Percentiles rank a stretch among this genome's conserved stretches.
These are phyloP conservation scores for Byssothecium circinans DNA, from an alignment of 2,329 filamentous ascomycete genomes.

Conservation along the genomic window DNA sequence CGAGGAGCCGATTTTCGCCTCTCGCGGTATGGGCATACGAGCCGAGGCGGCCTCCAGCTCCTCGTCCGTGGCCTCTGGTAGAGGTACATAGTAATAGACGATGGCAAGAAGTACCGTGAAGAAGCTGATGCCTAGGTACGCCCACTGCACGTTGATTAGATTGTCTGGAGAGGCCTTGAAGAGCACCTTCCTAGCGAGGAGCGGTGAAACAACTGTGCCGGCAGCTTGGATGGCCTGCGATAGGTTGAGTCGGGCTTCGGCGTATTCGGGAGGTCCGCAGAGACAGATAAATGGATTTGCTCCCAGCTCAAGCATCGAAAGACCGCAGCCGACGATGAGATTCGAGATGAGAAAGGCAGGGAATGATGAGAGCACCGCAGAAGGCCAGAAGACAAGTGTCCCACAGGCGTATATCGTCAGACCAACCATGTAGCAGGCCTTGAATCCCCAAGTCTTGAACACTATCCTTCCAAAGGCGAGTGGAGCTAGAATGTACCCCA, in stretches of 20 bases:
- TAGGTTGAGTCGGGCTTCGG: conserved; percentile 62
- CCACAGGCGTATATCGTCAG: conserved; percentile 65
- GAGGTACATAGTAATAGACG: conserved; percentile 62
- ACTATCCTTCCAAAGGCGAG: conserved; percentile 65
- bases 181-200: conserved; percentile 61
- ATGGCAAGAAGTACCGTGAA: conserved; percentile 62
- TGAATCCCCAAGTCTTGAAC: conserved; percentile 63
- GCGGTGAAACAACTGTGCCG: conserved; percentile 61
- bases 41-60: conserved; percentile 60
- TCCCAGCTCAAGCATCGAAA: conserved; percentile 62
- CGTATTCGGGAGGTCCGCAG: conserved; percentile 62
- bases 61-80: conserved; percentile 64
- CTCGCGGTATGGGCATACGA: conserved; percentile 38
- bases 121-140: conserved; percentile 64
- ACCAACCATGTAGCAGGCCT: conserved; percentile 62
- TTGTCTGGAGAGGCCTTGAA: conserved; percentile 56
- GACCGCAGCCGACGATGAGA: conserved; percentile 62
- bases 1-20: conserved; percentile 45
- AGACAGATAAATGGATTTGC: conserved; percentile 65
- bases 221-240: conserved; percentile 64
- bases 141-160: conserved; percentile 65
- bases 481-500: conserved; percentile 70
- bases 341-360: conserved; percentile 64
- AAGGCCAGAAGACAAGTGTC: conserved; percentile 65
- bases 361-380: conserved; percentile 63